phyloP scores from a whole-genome alignment of 306 rosid species.

The Fagus crenata region DNA sequence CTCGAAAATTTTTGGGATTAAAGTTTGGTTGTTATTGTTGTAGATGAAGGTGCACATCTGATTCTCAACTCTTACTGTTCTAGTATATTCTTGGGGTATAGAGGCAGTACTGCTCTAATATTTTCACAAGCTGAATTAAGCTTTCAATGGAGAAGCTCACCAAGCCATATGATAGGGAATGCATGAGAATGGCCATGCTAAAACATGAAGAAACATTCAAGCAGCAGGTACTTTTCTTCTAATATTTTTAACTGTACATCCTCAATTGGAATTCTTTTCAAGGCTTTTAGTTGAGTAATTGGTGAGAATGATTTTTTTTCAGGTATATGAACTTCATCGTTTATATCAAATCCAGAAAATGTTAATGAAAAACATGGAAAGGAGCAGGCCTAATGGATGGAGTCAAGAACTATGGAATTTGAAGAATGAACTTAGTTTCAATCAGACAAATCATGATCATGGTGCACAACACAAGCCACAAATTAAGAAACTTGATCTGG shows the following conservation, averaged over 20 bases:
- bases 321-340: constrained; percentile 90
- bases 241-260: constrained; percentile 2
- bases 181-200: constrained; percentile 72
- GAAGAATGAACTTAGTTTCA: constrained; percentile 45
- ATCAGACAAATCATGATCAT: constrained; percentile 33
- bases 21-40: not conserved
- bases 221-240: constrained; percentile 59
- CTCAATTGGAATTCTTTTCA: not conserved
- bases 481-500: constrained; percentile 55
- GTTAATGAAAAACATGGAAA: constrained; percentile 60
- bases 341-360: constrained; percentile 76
- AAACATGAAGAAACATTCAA: constrained; percentile 80
- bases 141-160: constrained; percentile 69
- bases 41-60: not conserved
- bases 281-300: not conserved
- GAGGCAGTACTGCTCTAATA: not conserved
- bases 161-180: constrained; percentile 62
- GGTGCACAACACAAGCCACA: constrained; percentile 35
- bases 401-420: constrained; percentile 46
- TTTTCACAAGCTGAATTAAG: constrained; percentile 17
- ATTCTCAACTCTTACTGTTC: constrained; percentile 7
- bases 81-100: constrained; percentile 6
- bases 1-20: constrained; percentile 18
- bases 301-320: constrained; percentile 9
- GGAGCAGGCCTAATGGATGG: constrained; percentile 39